These are phyloP conservation scores for Phyllosticta paracitricarpa DNA, from an alignment of 2,329 filamentous ascomycete genomes.

Conservation along the genomic window DNA sequence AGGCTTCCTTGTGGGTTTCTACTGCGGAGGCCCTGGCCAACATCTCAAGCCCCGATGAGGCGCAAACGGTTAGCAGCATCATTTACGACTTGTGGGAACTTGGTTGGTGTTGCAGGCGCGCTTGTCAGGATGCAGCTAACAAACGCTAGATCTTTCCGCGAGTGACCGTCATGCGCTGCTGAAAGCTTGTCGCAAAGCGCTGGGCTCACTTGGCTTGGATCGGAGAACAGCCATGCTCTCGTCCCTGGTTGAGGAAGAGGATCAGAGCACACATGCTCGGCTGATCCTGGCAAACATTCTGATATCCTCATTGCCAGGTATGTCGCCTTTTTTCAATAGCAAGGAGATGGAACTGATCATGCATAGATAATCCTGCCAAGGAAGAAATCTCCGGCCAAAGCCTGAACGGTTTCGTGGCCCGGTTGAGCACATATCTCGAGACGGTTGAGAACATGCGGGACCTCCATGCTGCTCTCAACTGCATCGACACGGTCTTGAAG, in stretches of 20 bases:
- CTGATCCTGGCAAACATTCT: constrained; percentile 5
- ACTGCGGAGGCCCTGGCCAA: constrained; percentile 2
- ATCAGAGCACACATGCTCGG: not conserved
- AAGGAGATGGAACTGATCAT: not conserved
- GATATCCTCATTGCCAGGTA: constrained; percentile 7
- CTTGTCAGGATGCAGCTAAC: not conserved
- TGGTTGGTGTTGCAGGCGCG: not conserved
- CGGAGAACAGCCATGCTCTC: constrained; percentile 2
- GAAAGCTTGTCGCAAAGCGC: constrained; percentile 1
- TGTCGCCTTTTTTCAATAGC: not conserved
- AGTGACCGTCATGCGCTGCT: constrained; percentile 6
- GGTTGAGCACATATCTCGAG: constrained; percentile 2
- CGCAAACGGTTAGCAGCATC: constrained; percentile 2
- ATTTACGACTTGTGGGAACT: constrained; percentile 5
- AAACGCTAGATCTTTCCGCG: constrained; percentile 2
- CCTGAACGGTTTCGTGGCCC: constrained; percentile 2
- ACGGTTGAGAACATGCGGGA: constrained; percentile 1
- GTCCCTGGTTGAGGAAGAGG: constrained; percentile 1
- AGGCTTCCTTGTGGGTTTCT: constrained; percentile 8
- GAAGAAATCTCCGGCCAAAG: constrained; percentile 1
- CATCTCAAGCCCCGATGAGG: constrained; percentile 3
- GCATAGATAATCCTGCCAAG: constrained; percentile 4
- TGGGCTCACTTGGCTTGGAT: constrained; percentile 1
- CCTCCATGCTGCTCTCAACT: constrained; percentile 10
- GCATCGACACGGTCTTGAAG: constrained; percentile 21